Conservation (phyloP, 2,329 filamentous ascomycete species). For the Ophiostoma sp. region DNA sequence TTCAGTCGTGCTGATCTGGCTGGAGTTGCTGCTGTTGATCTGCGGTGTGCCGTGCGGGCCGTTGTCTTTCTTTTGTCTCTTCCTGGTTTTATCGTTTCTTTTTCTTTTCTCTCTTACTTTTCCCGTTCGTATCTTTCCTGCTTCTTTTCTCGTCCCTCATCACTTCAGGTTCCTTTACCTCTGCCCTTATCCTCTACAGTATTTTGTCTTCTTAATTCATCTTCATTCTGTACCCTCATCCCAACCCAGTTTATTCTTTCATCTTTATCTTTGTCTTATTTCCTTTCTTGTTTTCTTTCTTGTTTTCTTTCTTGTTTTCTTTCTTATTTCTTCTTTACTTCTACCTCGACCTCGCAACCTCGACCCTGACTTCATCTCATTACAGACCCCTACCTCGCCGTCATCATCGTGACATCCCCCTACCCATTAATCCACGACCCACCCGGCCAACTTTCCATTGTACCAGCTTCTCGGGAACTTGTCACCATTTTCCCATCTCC, state of each 20-base stretch:
- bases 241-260: background rate
- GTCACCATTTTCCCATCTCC: background rate
- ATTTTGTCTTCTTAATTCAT: too few relatives aligned
- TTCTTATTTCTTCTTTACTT: background rate
- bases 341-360: background rate
- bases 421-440: background rate
- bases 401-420: conserved; percentile 6
- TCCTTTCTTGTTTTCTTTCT: background rate
- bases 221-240: background rate
- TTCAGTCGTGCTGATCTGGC: background rate
- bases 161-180: too few relatives aligned
- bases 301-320: background rate
- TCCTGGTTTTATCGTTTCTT: background rate
- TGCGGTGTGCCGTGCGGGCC: conserved; percentile 23
- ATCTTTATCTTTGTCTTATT: background rate
- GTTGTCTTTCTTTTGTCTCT: conserved; percentile 13
- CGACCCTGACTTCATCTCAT: background rate
- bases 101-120: background rate
- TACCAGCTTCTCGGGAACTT: conserved; percentile 4
- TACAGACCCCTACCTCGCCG: conserved; percentile 5
- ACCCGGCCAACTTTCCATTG: conserved; percentile 6
- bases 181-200: too few relatives aligned
- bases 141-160: too few relatives aligned
- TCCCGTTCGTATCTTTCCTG: too few relatives aligned
- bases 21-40: conserved; percentile 16